Evolutionary conservation across 352 stramenopile species (phyloP).

Genomic region (Aphanomyces astaci): DNA sequence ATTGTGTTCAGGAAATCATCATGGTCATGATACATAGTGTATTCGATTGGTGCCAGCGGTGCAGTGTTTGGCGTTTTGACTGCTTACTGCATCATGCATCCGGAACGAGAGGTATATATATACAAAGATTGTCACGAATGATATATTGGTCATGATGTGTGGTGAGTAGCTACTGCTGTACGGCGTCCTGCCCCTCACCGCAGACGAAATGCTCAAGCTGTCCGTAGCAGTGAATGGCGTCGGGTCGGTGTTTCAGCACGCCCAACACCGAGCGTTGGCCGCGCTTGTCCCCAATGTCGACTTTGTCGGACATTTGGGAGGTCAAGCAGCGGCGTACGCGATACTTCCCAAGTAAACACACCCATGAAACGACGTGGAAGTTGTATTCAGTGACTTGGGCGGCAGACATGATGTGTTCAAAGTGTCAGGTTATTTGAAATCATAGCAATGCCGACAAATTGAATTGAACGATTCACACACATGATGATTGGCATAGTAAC

Average conservation of each 20-base stretch:
- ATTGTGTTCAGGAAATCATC: not conserved
- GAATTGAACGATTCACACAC: too few relatives aligned
- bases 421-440: too few relatives aligned
- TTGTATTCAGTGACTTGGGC: too few relatives aligned
- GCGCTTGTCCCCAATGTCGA: conserved; percentile 32
- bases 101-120: conserved; percentile 44
- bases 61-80: conserved; percentile 76
- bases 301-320: conserved; percentile 69
- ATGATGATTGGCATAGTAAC: too few relatives aligned
- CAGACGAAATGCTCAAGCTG: conserved; percentile 53
- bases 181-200: conserved; percentile 51
- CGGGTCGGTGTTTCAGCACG: conserved; percentile 50
- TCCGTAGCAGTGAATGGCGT: conserved; percentile 54
- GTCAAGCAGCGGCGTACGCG: conserved; percentile 43
- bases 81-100: conserved; percentile 64
- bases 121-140: too few relatives aligned
- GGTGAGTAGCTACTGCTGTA: conserved; percentile 39
- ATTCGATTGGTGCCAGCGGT: conserved; percentile 72
- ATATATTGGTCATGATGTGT: not conserved
- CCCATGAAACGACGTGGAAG: too few relatives aligned
- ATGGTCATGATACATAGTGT: conserved; percentile 34
- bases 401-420: too few relatives aligned
- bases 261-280: conserved; percentile 23
- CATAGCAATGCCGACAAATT: too few relatives aligned
- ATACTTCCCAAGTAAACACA: conserved; percentile 27